Conservation (phyloP, 2,329 filamentous ascomycete genomes). For the Sporothrix phasma region DNA sequence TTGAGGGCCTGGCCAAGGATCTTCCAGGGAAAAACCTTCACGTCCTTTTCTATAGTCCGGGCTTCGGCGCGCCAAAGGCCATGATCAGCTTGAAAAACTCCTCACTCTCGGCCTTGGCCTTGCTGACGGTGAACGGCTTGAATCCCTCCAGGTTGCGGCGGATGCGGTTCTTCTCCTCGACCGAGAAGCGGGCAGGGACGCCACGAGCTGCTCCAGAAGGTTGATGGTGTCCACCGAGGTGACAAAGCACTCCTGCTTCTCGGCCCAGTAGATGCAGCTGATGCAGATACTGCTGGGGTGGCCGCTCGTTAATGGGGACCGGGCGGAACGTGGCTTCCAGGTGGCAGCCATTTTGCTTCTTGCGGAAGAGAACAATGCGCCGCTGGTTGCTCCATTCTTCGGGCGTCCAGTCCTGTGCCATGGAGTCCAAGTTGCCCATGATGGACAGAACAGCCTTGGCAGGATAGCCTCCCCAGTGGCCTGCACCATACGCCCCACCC, state of each 20-base stretch:
- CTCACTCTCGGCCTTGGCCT: constrained; percentile 83
- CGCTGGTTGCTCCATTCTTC: constrained; percentile 74
- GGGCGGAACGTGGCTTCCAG: constrained; percentile 72
- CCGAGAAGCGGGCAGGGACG: constrained; percentile 66
- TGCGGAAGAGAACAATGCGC: constrained; percentile 79
- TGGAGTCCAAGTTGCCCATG: constrained; percentile 70
- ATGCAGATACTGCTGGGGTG: constrained; percentile 83
- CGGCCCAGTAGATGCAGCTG: constrained; percentile 95
- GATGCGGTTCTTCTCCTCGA: constrained; percentile 98
- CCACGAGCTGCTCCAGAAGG: constrained; percentile 84
- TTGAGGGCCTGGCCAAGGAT: constrained; percentile 77
- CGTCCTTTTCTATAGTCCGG: constrained; percentile 98
- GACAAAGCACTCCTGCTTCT: constrained; percentile 82
- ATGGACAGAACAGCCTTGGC: constrained; percentile 80
- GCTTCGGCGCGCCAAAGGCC: constrained; percentile 90
- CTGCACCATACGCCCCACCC: constrained; percentile 44
- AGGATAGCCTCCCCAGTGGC: constrained; percentile 71
- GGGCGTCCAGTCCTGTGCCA: constrained; percentile 72
- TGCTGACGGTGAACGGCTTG: constrained; percentile 84
- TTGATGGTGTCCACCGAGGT: constrained; percentile 96
- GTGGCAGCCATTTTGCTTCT: constrained; percentile 70
- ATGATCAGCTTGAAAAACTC: constrained; percentile 99
- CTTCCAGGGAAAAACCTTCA: constrained; percentile 98
- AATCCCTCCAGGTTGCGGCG: constrained; percentile 92
- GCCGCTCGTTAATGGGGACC: constrained; percentile 67